Evolutionary conservation across 139 green algal species (phyloP), one percentile per base, ranked within the genome.

Genomic region (Raphidocelis subcapitata): DNA sequence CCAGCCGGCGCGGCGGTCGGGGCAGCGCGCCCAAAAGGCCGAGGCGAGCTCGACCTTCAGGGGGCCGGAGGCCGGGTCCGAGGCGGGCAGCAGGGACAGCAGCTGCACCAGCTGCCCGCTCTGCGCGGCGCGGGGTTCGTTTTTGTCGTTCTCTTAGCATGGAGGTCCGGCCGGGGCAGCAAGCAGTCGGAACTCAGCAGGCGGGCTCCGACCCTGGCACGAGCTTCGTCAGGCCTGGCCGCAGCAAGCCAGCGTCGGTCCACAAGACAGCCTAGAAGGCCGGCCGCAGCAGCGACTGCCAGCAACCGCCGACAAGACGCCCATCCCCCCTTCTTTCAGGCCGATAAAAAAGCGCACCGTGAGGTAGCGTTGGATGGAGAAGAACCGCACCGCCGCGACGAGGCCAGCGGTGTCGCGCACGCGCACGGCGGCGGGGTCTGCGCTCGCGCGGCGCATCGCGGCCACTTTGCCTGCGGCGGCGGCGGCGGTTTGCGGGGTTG

Each of bases 21-120:
- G 35, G 1, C 69, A 46, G 4, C 84, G 56, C 18, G 79, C 76
- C 79, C 81, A 89, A 44, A 86, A 87, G 28, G 75, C 75, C n/a
- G 68, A 82, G 16, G 69, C 65, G 65, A 84, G 67, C 73, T 89
- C 84, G 56, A 87, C 84, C 21, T 36, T 80, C 65, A 31, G 26
- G 74, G 23, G 75, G 72, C 41, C 41, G 8, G 41, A 49, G 41
- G 41, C 41, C 8, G 41, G 41, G 41, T 49, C 41, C 23, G 44
- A 26, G 0, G 61, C 28, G 26, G 79, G 77, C 68, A 88, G 74
- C 59, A 88, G 74, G 46, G 70, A 23, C 52, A 88, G 28, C 59
- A 88, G 67, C 74, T 84, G 67, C 18, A 83, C 79, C 59, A 88
- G 64, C 77, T 88, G 83, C 16, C 72, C 65, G 35, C 80, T 78